Evolutionary conservation across 129 eudicot species (phyloP).

Genomic region (Heracleum sosnowskyi): DNA sequence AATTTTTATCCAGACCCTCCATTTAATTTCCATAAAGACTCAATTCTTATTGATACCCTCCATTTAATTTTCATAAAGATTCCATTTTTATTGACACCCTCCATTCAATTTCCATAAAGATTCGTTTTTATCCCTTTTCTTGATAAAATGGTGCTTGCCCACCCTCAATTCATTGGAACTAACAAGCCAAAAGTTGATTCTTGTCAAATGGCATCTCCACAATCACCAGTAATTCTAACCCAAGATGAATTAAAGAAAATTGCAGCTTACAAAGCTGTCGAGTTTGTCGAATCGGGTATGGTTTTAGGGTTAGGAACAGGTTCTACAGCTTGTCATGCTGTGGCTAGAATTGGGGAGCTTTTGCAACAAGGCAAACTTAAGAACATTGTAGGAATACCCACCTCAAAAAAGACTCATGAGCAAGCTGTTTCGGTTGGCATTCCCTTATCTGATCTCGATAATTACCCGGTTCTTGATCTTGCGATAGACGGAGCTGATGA

Average conservation of each 20-base stretch:
- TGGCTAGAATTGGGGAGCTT: slow-evolving; percentile 66
- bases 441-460: slow-evolving; percentile 61
- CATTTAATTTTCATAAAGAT: background rate
- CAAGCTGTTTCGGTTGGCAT: slow-evolving; percentile 59
- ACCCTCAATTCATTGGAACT: slow-evolving; percentile 26
- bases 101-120: background rate
- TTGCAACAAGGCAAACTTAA: slow-evolving; percentile 51
- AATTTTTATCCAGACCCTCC: background rate
- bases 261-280: slow-evolving; percentile 90
- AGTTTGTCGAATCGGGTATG: slow-evolving; percentile 79
- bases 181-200: slow-evolving; percentile 22
- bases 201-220: slow-evolving; percentile 28
- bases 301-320: slow-evolving; percentile 84
- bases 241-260: slow-evolving; percentile 84
- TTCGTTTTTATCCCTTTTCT: background rate
- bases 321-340: slow-evolving; percentile 85
- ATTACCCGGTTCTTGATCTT: slow-evolving; percentile 67
- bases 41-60: background rate
- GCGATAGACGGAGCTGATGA: slow-evolving; percentile 89
- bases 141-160: slow-evolving; percentile 35
- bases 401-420: slow-evolving; percentile 60
- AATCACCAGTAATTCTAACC: slow-evolving; percentile 36
- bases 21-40: background rate
- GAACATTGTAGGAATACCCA: slow-evolving; percentile 74
- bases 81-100: background rate